Evolutionary conservation across 805 yeast species (phyloP).

Genomic region (Debaryomyces hansenii): DNA sequence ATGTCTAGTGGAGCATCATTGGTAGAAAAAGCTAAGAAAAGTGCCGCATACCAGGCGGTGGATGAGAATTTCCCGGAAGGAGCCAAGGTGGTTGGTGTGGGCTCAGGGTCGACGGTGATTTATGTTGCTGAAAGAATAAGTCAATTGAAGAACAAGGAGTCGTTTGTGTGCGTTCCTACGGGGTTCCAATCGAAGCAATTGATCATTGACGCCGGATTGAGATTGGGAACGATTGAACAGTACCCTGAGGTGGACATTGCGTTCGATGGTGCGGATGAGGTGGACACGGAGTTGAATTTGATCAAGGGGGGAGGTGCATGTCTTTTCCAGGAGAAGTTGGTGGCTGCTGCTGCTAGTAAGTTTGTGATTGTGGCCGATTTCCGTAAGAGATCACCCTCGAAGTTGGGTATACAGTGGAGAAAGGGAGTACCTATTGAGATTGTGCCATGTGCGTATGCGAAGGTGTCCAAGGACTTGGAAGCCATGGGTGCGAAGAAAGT

Average conservation of each 20-base stretch:
- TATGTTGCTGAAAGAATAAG: constrained; percentile 95
- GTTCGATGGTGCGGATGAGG: constrained; percentile 98
- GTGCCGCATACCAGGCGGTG: constrained; percentile 90
- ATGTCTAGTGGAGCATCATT: constrained; percentile 16
- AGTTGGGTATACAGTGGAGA: constrained; percentile 78
- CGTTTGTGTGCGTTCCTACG: constrained; percentile 85
- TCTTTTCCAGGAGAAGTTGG: constrained; percentile 91
- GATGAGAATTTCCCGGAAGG: constrained; percentile 74
- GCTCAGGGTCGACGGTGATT: constrained; percentile 97
- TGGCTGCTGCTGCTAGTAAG: constrained; percentile 73
- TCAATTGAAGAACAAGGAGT: constrained; percentile 51
- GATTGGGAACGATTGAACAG: constrained; percentile 80
- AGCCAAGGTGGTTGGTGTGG: constrained; percentile 84
- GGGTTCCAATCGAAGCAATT: constrained; percentile 93
- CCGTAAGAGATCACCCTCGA: constrained; percentile 69
- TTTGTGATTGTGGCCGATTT: constrained; percentile 91
- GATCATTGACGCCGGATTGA: constrained; percentile 77
- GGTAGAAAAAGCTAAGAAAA: constrained; percentile 80
- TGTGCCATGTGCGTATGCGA: constrained; percentile 83
- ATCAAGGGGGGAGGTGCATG: constrained; percentile 99
- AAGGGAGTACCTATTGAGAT: constrained; percentile 96
- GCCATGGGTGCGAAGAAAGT: constrained; percentile 65
- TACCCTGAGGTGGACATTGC: constrained; percentile 83
- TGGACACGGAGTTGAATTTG: constrained; percentile 74
- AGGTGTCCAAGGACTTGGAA: constrained; percentile 64